Evolutionary conservation across 345 rosid genomes (phyloP).

Genomic region (Moricandia arvensis): DNA sequence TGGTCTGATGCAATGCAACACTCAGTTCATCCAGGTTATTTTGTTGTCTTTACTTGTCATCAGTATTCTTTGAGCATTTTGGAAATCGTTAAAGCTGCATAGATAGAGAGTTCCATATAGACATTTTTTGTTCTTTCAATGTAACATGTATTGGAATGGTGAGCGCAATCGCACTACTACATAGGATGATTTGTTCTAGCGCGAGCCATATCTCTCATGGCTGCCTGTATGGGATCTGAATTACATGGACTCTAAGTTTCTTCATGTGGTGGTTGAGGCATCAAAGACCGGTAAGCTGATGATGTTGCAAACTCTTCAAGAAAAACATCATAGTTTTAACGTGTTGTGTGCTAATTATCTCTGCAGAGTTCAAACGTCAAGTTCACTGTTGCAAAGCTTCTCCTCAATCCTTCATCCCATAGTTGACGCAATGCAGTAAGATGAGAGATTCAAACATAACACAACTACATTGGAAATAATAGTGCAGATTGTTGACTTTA

Average conservation of each 20-base stretch:
- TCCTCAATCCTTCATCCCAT: constrained; percentile 83
- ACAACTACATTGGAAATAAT: background rate
- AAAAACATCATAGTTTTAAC: background rate
- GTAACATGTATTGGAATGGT: constrained; percentile 78
- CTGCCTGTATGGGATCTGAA: constrained; percentile 71
- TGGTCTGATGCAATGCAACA: constrained; percentile 86
- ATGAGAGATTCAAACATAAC: background rate
- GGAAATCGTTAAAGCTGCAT: too few relatives aligned
- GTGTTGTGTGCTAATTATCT: constrained; percentile 1
- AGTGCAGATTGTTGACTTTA: background rate
- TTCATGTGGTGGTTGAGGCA: constrained; percentile 67
- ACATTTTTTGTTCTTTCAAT: background rate
- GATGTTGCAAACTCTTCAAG: background rate
- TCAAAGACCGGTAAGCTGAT: constrained; percentile 70
- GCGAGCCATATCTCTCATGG: constrained; percentile 75
- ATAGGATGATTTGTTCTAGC: constrained; percentile 85
- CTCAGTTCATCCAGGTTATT: constrained; percentile 81
- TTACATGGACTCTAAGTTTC: constrained; percentile 49
- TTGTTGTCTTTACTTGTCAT: constrained; percentile 30
- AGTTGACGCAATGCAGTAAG: constrained; percentile 84
- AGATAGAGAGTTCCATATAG: background rate
- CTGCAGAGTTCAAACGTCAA: constrained; percentile 91
- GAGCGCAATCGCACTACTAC: constrained; percentile 74
- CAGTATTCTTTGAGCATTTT: background rate
- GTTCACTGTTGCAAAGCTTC: constrained; percentile 88